Evolutionary conservation across 495 filamentous ascomycete species (phyloP), one percentile per base, ranked within the genome.

Genomic region (Penicillium alfredii): DNA sequence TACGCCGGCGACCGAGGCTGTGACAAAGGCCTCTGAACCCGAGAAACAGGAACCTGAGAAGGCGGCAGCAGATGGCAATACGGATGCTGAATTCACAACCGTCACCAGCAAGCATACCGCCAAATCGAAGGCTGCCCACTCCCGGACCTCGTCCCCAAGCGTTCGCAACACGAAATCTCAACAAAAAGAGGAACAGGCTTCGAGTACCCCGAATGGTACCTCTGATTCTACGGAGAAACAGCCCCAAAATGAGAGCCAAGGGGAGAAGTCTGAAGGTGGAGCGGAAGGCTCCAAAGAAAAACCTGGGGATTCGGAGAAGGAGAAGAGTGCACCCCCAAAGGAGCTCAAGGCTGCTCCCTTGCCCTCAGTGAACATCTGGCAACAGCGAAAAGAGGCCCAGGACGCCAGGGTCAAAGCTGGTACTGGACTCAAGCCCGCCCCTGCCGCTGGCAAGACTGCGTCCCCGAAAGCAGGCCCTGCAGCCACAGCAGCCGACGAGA

Each of bases 291-390:
- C 27, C 28, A 65, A 51, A 32, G 58, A 58, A 6, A 50, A 38
- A 26, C 12, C 26, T 23, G 44, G 38, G 13, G 56, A 63, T 6
- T 39, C 49, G 36, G 43, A 44, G 12, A 62, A 68, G 18, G 66
- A 68, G 31, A 74, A 76, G 53, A 63, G 74, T 34, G 61, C 64
- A 17, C 72, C 70, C 31, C 74, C 74, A 35, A 77, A 76, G 40
- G 70, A 80, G 47, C 69, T 95, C 26, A 82, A 84, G 44, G 86
- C 88, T 30, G 90, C 90, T 30, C 81, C 85, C 20, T 62, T 80
- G 25, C 90, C 92, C 4, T 49, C 75, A 1, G 84, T 95, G 30
- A 98, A 98, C 58, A 56, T 85, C 32, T 98, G 92, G 92, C 69
- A 76, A 24, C 74, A 84, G 60, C 73, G 87, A 21, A 80, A 72